These are phyloP conservation scores for Lepraria neglecta DNA, from an alignment of 495 filamentous ascomycete genomes.

Conservation along the genomic window DNA sequence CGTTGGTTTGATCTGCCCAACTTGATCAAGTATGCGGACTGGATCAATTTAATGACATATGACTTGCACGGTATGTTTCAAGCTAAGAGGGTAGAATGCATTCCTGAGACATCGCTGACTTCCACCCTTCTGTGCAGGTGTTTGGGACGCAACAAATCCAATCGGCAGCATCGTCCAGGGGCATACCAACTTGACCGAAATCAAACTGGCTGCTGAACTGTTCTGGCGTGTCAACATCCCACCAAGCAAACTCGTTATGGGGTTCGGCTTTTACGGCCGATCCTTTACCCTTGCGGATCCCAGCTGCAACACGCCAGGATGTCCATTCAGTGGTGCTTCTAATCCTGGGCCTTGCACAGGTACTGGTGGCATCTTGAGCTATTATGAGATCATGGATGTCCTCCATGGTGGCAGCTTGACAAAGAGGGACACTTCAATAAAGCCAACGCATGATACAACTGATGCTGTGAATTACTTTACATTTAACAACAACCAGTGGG, in stretches of 20 bases:
- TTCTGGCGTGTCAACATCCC: constrained; percentile 47
- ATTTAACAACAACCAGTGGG: constrained; percentile 37
- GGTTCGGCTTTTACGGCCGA: constrained; percentile 51
- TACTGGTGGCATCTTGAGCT: constrained; percentile 30
- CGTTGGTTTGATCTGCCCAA: constrained; percentile 38
- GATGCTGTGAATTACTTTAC: constrained; percentile 36
- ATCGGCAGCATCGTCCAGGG: constrained; percentile 33
- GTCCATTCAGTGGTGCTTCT: constrained; percentile 28
- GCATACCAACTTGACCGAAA: constrained; percentile 56
- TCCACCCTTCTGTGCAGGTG: constrained; percentile 2
- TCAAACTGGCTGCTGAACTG: constrained; percentile 42
- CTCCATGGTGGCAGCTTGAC: constrained; percentile 12
- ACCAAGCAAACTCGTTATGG: constrained; percentile 39
- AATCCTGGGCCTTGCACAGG: constrained; percentile 33
- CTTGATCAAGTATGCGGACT: constrained; percentile 35
- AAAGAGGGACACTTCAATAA: neutral
- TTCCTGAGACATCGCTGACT: neutral
- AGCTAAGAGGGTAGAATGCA: neutral
- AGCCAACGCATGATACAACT: constrained; percentile 14
- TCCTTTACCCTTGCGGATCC: constrained; percentile 32
- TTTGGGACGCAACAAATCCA: constrained; percentile 29
- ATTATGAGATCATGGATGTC: constrained; percentile 28
- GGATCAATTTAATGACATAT: constrained; percentile 48
- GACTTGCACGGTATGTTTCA: constrained; percentile 31
- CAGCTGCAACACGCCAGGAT: constrained; percentile 31